Evolutionary conservation across 805 yeast genomes (phyloP), one percentile per base, ranked within the genome.

Genomic region (Metschnikowia lochheadii): DNA sequence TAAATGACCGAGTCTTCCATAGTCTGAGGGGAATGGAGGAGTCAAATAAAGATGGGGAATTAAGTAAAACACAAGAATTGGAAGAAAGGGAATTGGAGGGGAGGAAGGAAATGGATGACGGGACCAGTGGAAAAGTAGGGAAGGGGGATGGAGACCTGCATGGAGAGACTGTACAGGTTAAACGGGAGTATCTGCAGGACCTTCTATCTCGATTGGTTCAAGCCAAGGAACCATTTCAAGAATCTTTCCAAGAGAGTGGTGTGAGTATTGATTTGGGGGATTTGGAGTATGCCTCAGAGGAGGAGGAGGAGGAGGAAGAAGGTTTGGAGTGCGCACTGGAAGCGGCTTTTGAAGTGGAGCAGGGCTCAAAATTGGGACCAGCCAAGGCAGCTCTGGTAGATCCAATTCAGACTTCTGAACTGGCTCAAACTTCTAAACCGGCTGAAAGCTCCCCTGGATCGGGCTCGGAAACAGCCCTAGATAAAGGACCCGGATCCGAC

Each of bases 1-100:
- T 62, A 34, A 47, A 47, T 8, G 69, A 64, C 46, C 49, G 49
- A 7, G 44, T 50, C 8, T 57, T 63, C 3, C 48, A 56, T 44
- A 59, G 13, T 29, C 36, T 21, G 34, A 38, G 15, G 23, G 23
- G 35, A 18, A 17, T 7, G 13, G 6, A 14, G 11, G n/a, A 35
- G 20, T 2, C 5, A 15, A 18, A 15, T 13, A 35, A n/a, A n/a
- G 3, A n/a, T n/a, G 36, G 11, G 23, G 18, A 11, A 6, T 20
- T 10, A 14, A 15, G 10, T 11, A 26, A 26, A 7, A 4, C 29
- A 18, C 14, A 5, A n/a, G 14, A 14, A 5, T 8, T 14, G 13
- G n/a, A 10, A 1, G 39, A 17, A 8, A 36, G 4, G 31, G 4
- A n/a, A 20, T 18, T 8, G 23, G 8, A 3, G 2, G 15, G 21